Conservation (phyloP, 2,329 filamentous ascomycete genomes). For the Aspergillus oerlinghausenensis region DNA sequence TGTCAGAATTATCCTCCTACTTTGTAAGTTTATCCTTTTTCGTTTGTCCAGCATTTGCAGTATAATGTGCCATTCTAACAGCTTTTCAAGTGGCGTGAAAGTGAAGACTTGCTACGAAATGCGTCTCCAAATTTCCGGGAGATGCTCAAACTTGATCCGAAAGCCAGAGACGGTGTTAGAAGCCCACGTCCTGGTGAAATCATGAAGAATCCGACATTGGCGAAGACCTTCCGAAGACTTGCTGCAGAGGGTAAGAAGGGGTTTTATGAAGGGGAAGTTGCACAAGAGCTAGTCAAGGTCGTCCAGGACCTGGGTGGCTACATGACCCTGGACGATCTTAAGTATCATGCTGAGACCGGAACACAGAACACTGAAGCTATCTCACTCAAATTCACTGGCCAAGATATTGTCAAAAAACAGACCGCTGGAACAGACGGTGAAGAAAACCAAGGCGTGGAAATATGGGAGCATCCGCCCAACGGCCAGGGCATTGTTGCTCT, state of each 20-base stretch:
- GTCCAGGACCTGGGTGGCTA: conserved; percentile 71
- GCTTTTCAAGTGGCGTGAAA: conserved; percentile 61
- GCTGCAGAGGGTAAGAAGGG: conserved; percentile 79
- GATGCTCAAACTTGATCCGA: conserved; percentile 75
- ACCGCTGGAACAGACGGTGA: conserved; percentile 41
- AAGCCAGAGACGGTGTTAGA: conserved; percentile 64
- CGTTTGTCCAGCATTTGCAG: not conserved
- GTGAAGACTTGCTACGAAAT: conserved; percentile 59
- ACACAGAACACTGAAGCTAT: conserved; percentile 82
- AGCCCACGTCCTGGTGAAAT: conserved; percentile 78
- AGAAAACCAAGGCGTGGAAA: conserved; percentile 55
- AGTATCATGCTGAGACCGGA: conserved; percentile 66
- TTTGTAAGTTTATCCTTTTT: conserved; percentile 52
- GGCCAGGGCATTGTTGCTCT: conserved; percentile 93
- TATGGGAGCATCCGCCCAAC: conserved; percentile 97
- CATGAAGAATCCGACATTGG: conserved; percentile 78
- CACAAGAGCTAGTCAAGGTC: conserved; percentile 73
- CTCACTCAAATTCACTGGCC: conserved; percentile 70
- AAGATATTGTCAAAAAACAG: conserved; percentile 51
- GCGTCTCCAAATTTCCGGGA: conserved; percentile 84
- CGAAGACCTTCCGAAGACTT: conserved; percentile 73
- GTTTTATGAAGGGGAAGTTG: conserved; percentile 84
- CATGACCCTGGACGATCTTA: conserved; percentile 73
- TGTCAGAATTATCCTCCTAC: conserved; percentile 70
- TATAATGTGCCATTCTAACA: not conserved